These are phyloP conservation scores for Oenanthe javanica DNA, from an alignment of 140 eudicot genomes.

Conservation along the genomic window DNA sequence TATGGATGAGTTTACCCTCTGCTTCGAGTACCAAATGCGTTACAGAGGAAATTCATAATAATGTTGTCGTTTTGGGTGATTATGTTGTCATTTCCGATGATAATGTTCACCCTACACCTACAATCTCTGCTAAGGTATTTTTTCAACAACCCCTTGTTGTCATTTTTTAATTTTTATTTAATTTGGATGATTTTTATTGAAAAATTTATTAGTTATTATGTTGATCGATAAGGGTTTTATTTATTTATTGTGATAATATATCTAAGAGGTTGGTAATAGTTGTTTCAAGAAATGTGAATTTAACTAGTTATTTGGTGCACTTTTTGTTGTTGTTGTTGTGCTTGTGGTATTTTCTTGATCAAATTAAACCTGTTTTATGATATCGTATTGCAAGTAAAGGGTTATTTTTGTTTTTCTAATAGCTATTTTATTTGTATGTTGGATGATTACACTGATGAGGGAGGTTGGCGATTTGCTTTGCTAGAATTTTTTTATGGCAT, in stretches of 20 bases:
- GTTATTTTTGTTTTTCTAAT: neutral
- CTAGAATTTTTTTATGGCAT: neutral
- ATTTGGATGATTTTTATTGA: neutral
- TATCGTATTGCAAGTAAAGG: neutral
- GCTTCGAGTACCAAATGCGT: slow-evolving; percentile 77
- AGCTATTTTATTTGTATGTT: neutral
- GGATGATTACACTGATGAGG: neutral
- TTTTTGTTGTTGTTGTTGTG: neutral
- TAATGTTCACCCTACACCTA: slow-evolving; percentile 54
- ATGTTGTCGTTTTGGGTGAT: slow-evolving; percentile 85
- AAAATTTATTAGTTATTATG: too few species aligned
- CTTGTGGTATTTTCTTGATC: neutral
- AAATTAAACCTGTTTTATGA: neutral
- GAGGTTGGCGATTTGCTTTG: neutral
- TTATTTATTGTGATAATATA: neutral
- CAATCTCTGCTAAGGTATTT: slow-evolving; percentile 78
- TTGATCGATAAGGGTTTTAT: neutral
- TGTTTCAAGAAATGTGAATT: neutral
- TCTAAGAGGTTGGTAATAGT: neutral
- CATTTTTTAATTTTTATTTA: neutral
- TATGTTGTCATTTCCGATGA: slow-evolving; percentile 79
- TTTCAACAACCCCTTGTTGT: neutral
- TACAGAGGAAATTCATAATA: slow-evolving; percentile 80
- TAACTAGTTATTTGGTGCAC: neutral
- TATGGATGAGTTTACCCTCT: slow-evolving; percentile 64